Evolutionary conservation across 257 asterid genomes (phyloP), one percentile per base, ranked within the genome.

Genomic region (Solanum tacnaense): DNA sequence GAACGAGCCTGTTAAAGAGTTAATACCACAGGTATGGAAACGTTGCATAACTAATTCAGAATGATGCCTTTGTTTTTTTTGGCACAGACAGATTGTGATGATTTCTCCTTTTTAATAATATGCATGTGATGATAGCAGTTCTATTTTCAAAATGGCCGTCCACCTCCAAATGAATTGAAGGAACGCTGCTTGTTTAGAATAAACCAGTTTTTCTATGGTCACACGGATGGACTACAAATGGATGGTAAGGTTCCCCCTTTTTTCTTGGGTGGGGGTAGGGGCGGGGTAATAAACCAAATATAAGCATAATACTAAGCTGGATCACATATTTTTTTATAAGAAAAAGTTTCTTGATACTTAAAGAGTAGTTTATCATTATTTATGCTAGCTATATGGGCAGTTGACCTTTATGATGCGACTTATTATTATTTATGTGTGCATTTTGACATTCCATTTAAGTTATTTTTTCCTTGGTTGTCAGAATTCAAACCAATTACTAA

Each of bases 161-260:
- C 99, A 52, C 95, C 99, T 9, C 93, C 99, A 18, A 96, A 92
- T 95, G 99, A 97, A 92, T 73, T 96, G 92, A 97, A 92, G 92
- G 99, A 97, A 89, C 93, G 99, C 85, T 97, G 98, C 89, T 89
- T 96, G 94, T 96, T 92, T 93, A 94, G 99, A 91, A 94, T 93
- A 94, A 97, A 97, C 91, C 99, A 96, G 91, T 95, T 97, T 89
- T 96, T 97, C 91, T 95, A 95, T 88, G 98, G 99, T 73, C 99
- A 96, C 89, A 81, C 73, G 86, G 98, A 95, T 88, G 98, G 99
- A 81, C 93, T 96, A 86, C 99, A 93, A 91, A 89, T 97, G 92
- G 91, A 95, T 79, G 99, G 99, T 97, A 79, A 91, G 96, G 68
- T 90, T 74, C 89, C 44, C 85, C 71, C 9, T 56, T 9, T 23